Evolutionary conservation across 1,284 basidiomycete species (phyloP), one percentile per base, ranked within the genome.

Genomic region (Hemileia vastatrix): DNA sequence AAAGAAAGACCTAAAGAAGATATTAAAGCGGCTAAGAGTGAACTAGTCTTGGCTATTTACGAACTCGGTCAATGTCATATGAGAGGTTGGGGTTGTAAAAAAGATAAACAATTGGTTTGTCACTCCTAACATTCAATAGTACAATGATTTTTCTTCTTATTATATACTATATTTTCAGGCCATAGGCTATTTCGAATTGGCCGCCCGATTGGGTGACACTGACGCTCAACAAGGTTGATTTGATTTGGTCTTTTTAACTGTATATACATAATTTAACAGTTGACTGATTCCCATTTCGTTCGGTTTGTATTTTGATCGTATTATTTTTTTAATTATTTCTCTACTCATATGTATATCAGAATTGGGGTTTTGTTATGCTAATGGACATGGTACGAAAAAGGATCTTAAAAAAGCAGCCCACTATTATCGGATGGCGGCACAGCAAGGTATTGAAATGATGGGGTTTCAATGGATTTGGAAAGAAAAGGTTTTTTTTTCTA

Each of bases 31-130:
- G 45, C 73, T 13, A 72, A 87, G 83, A 83, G 81, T 40, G 90
- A 93, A 75, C 81, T 94, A 8, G 85, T 92, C 40, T 79, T 93
- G 27, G 88, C 90, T 1, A 87, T 93, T 51, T 90, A 92, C 72
- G 90, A 94, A 77, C 86, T 94, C 4, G 90, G 88, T 1, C 88
- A 90, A 75, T 91, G 89, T 73, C 92, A 90, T 76, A 88, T 88
- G 74, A 87, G 88, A 66, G 90, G 90, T 0, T 93, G 90, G 88
- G 90, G 90, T 4, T 84, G 89, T 11, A 77, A 80, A 57, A 88
- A 88, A 76, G 89, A 93, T 76, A 86, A 86, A 77, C 86, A 84
- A 78, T 88, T 89, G 86, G 88, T 84, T 11, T 83, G 88, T 52
- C 85, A 86, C 71, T 59, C 85, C 83, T 8, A 21, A 45, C 58